Percentiles rank a stretch among this genome's conserved stretches.
Evolutionary conservation across 805 yeast genomes (phyloP).

Genomic region (Lipomyces oligophaga): DNA sequence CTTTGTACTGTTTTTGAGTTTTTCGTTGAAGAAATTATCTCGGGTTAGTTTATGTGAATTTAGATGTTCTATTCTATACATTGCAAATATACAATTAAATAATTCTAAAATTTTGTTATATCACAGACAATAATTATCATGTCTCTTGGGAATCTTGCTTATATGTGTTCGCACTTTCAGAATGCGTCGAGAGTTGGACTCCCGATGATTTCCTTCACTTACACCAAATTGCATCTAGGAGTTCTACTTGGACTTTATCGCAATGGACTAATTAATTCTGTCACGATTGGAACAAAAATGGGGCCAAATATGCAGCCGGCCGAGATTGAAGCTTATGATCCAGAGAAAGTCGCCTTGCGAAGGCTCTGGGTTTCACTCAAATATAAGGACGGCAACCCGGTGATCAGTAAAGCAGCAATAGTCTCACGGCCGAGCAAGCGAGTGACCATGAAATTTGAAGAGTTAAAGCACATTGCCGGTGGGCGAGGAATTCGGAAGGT

Average conservation of each 20-base stretch:
- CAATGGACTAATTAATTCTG: conserved; percentile 81
- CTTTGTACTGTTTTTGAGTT: too few relatives aligned
- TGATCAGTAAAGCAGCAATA: conserved; percentile 64
- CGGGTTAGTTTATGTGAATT: too few relatives aligned
- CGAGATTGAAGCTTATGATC: conserved; percentile 59
- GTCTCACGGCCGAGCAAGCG: conserved; percentile 83
- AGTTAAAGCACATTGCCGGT: conserved; percentile 65
- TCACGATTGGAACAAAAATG: conserved; percentile 75
- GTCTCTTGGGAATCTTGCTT: conserved; percentile 46
- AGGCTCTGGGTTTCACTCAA: conserved; percentile 90
- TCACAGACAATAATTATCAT: too few relatives aligned
- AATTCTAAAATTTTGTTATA: too few relatives aligned
- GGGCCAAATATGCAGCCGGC: conserved; percentile 69
- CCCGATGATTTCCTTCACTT: conserved; percentile 76
- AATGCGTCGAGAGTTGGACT: conserved; percentile 75
- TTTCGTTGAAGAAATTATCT: too few relatives aligned
- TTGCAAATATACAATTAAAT: too few relatives aligned
- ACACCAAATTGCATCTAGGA: conserved; percentile 75
- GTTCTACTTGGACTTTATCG: conserved; percentile 80
- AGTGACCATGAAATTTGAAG: conserved; percentile 58
- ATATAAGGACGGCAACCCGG: conserved; percentile 76
- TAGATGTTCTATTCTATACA: too few relatives aligned
- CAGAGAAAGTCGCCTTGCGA: conserved; percentile 81
- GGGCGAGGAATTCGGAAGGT: conserved; percentile 74
- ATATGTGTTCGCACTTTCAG: conserved; percentile 83